A percentile compares a stretch with the other conserved stretches of the same genome.
Evolutionary conservation across 495 filamentous ascomycete species (phyloP).

Genomic region (Lineolata rhizophorae): DNA sequence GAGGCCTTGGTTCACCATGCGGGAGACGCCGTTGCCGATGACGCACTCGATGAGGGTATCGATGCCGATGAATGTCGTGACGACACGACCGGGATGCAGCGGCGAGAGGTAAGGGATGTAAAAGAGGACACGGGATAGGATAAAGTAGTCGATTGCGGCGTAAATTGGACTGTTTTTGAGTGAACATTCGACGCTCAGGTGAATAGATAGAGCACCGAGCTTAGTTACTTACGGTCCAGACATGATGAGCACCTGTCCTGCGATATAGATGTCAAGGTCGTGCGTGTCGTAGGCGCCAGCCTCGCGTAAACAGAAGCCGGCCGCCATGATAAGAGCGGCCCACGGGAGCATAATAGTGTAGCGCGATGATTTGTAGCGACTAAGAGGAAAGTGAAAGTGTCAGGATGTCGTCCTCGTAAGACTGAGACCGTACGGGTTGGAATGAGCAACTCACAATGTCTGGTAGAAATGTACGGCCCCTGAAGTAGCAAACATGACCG

Average conservation of each 20-base stretch:
- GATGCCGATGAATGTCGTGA: constrained; percentile 51
- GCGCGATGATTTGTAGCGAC: constrained; percentile 14
- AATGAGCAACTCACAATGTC: constrained; percentile 29
- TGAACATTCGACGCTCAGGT: background rate
- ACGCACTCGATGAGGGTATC: constrained; percentile 39
- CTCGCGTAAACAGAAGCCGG: constrained; percentile 10
- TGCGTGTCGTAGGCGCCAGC: constrained; percentile 9
- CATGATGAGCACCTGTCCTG: constrained; percentile 13
- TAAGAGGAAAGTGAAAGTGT: background rate
- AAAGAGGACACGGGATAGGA: constrained; percentile 54
- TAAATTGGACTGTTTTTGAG: constrained; percentile 34
- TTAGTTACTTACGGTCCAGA: constrained; percentile 8
- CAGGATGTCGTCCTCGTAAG: no score
- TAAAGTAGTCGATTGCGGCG: constrained; percentile 53
- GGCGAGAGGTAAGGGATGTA: constrained; percentile 60
- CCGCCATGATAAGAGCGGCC: constrained; percentile 11
- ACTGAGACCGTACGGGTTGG: background rate
- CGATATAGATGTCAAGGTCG: constrained; percentile 9
- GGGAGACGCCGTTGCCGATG: constrained; percentile 44
- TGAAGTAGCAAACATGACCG: constrained; percentile 37
- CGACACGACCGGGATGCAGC: constrained; percentile 54
- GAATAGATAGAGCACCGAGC: background rate
- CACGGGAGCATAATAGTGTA: constrained; percentile 12
- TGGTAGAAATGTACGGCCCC: constrained; percentile 38
- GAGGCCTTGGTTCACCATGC: constrained; percentile 27